Evolutionary conservation across 345 rosid genomes (phyloP), one percentile per base, ranked within the genome.

Genomic region (Excoecaria agallocha): DNA sequence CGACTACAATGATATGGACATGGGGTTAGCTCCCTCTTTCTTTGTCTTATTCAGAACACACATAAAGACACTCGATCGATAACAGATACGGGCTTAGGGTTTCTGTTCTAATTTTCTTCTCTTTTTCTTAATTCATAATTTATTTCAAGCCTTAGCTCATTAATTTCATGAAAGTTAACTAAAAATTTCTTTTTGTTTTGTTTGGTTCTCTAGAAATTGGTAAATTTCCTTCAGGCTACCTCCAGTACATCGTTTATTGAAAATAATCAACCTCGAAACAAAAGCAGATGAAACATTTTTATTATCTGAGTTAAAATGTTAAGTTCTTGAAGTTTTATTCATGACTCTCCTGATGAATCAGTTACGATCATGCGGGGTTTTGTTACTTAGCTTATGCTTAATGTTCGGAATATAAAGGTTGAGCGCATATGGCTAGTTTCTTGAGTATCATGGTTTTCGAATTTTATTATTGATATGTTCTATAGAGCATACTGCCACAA

Each of bases 1-100:
- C 0, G 93, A 90, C 57, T 90, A 84, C 79, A 91, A 81, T 48
- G 95, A 91, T 41, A 1, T 80, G 25, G 92, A 90, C 49, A 80
- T 89, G 84, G 93, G 90, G 88, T 88, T 75, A 6, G 50, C 49
- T 52, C 66, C 64, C 11, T 57, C 62, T 38, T 37, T 54, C 46
- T 54, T 5, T 7, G 35, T 43, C 2, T 41, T 38, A 11, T 55
- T 11, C 50, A 1, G 17, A 3, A 15, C 41, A 0, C 30, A 43
- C 37, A 4, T 59, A n/a, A 8, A 6, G 61, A 17, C 59, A 17
- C 59, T 7, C 45, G 15, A 30, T 52, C 51, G 55, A 62, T 62
- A 1, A 22, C 3, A 49, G 6, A 52, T 13, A 30, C 56, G 35
- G 22, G 19, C 12, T 19, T 67, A 74, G 57, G 71, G 49, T 49